Evolutionary conservation across 139 green algal species (phyloP).

Genomic region (Auxenochlorella pyrenoidosa): DNA sequence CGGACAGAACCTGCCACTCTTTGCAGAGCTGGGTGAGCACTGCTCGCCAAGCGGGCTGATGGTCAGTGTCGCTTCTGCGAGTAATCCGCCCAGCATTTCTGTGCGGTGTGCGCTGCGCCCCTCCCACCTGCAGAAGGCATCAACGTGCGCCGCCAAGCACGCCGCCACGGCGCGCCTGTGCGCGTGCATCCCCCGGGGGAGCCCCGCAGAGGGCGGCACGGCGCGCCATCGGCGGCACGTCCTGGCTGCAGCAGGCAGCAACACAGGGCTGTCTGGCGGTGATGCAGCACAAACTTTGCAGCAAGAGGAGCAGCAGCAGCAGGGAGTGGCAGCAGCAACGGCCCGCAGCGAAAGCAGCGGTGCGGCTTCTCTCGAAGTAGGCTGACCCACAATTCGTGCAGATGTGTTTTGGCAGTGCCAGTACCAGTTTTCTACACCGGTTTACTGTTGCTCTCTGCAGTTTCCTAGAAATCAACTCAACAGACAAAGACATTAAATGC

Average conservation of each 20-base stretch:
- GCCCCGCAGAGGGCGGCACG: neutral
- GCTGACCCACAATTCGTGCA: neutral
- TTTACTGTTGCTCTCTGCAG: too few relatives aligned
- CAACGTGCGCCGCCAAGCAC: slow-evolving; percentile 39
- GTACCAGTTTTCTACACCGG: neutral
- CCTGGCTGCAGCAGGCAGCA: too few relatives aligned
- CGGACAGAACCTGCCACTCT: too few relatives aligned
- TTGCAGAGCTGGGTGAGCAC: too few relatives aligned
- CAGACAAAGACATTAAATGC: neutral
- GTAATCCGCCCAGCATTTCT: neutral
- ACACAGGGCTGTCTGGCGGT: neutral
- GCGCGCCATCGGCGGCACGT: neutral
- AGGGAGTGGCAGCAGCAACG: neutral
- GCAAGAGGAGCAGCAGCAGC: neutral
- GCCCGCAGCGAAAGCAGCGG: too few relatives aligned
- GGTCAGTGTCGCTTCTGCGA: neutral
- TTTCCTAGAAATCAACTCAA: too few relatives aligned
- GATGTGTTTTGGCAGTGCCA: neutral
- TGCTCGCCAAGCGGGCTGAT: neutral
- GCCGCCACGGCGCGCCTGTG: slow-evolving; percentile 43
- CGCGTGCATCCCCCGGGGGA: slow-evolving; percentile 38
- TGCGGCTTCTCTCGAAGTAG: too few relatives aligned
- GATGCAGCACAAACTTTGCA: too few relatives aligned
- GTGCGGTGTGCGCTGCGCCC: neutral
- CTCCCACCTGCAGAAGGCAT: slow-evolving; percentile 26